These are phyloP conservation scores for Pulveroboletus sp. DNA, from an alignment of 768 basidiomycete genomes.

Conservation along the genomic window DNA sequence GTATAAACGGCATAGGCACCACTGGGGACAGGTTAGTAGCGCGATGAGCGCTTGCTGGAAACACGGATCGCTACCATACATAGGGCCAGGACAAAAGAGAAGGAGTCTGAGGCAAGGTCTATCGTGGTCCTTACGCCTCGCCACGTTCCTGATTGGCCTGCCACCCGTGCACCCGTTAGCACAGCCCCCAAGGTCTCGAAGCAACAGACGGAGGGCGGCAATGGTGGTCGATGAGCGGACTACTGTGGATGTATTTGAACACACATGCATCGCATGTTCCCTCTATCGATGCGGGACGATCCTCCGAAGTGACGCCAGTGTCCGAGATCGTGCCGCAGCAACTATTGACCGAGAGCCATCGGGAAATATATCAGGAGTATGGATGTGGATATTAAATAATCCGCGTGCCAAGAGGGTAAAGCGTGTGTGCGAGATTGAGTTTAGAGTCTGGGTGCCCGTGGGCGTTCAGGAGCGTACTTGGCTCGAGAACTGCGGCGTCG, in stretches of 20 bases:
- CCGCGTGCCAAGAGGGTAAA: neutral
- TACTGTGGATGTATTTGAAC: slow-evolving; percentile 13
- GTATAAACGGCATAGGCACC: slow-evolving; percentile 99
- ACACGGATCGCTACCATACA: slow-evolving; percentile 80
- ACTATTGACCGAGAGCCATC: too few species aligned
- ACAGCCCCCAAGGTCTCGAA: slow-evolving; percentile 85
- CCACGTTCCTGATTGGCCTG: slow-evolving; percentile 39
- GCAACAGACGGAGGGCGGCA: slow-evolving; percentile 93
- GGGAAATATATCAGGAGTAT: too few species aligned
- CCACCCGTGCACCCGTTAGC: slow-evolving; percentile 46
- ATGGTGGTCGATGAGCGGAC: slow-evolving; percentile 68
- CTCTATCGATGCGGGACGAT: slow-evolving; percentile 9
- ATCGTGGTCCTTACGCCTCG: neutral
- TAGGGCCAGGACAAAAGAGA: slow-evolving; percentile 96
- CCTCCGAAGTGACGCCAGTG: slow-evolving; percentile 1
- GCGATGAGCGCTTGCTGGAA: slow-evolving; percentile 93
- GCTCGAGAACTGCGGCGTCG: slow-evolving; percentile 37
- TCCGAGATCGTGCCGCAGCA: too few species aligned
- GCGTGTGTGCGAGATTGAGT: neutral
- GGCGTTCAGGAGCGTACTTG: slow-evolving; percentile 50
- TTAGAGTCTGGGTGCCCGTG: slow-evolving; percentile 20
- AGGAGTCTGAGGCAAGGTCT: slow-evolving; percentile 89
- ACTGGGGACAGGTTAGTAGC: slow-evolving; percentile 98
- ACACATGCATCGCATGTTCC: slow-evolving; percentile 16
- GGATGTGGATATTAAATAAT: slow-evolving; percentile 6